A percentile compares a stretch with the other conserved stretches of the same genome.
These are phyloP conservation scores for Mucor mucedo DNA, from an alignment of 371 early-diverging fungal genomes.

Conservation along the genomic window DNA sequence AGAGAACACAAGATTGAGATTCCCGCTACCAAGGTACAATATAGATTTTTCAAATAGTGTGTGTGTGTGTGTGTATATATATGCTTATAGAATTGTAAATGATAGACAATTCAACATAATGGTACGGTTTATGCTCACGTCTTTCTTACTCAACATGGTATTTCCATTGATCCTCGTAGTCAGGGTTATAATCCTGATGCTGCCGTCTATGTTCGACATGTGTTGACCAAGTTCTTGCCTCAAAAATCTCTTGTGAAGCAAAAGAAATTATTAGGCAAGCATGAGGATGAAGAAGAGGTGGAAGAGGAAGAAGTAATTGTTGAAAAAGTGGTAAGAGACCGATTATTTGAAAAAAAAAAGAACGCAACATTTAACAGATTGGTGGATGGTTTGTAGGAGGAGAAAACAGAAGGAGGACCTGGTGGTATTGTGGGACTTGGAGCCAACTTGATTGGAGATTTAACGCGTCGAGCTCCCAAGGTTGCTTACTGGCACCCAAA, in stretches of 20 bases:
- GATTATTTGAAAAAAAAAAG: not conserved
- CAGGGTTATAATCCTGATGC: conserved; percentile 44
- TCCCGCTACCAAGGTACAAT: conserved; percentile 53
- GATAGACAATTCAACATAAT: conserved; percentile 74
- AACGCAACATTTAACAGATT: not conserved
- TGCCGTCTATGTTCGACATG: conserved; percentile 62
- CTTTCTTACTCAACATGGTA: conserved; percentile 61
- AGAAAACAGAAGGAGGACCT: not conserved
- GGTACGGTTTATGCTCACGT: conserved; percentile 86
- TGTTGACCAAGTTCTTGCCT: conserved; percentile 71
- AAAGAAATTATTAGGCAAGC: conserved; percentile 71
- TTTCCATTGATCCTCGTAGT: conserved; percentile 58
- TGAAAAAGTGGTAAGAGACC: conserved; percentile 10
- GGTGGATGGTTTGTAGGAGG: no score
- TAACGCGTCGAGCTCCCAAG: conserved; percentile 54
- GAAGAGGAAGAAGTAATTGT: conserved; percentile 6
- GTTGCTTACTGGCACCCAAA: conserved; percentile 90
- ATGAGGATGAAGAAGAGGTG: conserved; percentile 47
- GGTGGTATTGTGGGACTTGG: conserved; percentile 28
- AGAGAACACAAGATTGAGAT: conserved; percentile 45
- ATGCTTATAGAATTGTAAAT: not conserved
- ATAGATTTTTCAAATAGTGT: no score
- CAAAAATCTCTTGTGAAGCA: conserved; percentile 65
- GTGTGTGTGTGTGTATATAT: not conserved
- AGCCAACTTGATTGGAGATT: conserved; percentile 34